A percentile compares a stretch with the other conserved stretches of the same genome.
Conservation (phyloP, 163 green algal species). For the Prototheca cutis region DNA sequence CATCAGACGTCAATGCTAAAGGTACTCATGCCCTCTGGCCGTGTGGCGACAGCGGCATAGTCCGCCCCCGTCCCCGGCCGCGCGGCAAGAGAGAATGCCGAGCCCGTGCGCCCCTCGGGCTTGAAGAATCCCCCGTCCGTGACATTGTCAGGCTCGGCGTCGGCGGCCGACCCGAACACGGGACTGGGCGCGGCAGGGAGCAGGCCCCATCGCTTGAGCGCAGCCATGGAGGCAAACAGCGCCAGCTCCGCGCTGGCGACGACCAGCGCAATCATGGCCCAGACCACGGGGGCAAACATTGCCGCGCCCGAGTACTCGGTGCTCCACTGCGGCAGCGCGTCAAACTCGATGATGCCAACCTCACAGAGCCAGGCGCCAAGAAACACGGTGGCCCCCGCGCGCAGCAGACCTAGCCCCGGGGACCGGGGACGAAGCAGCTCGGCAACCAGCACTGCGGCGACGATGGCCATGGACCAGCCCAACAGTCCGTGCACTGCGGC, state of each 20-base stretch:
- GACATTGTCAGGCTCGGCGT: background rate
- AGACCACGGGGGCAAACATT: slow-evolving; percentile 33
- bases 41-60: too few species aligned
- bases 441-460: slow-evolving; percentile 5
- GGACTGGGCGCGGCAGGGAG: background rate
- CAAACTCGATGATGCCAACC: slow-evolving; percentile 15
- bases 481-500: slow-evolving; percentile 35
- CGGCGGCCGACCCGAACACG: background rate
- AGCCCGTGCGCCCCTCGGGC: background rate
- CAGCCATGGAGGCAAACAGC: slow-evolving; percentile 15
- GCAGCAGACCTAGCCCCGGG: slow-evolving; percentile 10
- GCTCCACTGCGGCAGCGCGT: slow-evolving; percentile 15
- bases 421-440: slow-evolving; percentile 17
- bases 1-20: too few species aligned
- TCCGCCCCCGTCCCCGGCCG: too few species aligned
- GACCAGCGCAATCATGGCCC: slow-evolving; percentile 16
- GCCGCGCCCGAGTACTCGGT: slow-evolving; percentile 7
- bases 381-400: slow-evolving; percentile 11
- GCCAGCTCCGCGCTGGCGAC: slow-evolving; percentile 1
- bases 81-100: too few species aligned
- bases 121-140: background rate
- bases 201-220: background rate
- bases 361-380: slow-evolving; percentile 31
- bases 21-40: too few species aligned
- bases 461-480: slow-evolving; percentile 24